Evolutionary conservation across 2,329 filamentous ascomycete species (phyloP).

Genomic region (Ramularia endophylla): DNA sequence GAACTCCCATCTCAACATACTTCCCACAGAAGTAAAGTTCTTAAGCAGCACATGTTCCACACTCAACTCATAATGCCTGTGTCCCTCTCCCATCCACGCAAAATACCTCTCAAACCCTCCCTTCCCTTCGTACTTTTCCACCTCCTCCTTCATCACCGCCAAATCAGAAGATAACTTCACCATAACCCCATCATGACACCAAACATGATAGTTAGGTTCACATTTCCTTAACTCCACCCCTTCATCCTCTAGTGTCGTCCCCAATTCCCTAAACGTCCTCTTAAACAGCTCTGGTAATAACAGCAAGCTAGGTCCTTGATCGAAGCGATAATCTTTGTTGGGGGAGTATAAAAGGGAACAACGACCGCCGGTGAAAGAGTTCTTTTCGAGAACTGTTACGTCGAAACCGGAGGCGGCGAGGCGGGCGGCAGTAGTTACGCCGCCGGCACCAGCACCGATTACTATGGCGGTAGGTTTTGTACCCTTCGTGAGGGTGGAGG

Average conservation of each 20-base stretch:
- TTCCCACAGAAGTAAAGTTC: conserved; percentile 59
- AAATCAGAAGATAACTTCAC: conserved; percentile 64
- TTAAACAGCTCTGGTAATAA: conserved; percentile 65
- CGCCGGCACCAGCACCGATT: conserved; percentile 63
- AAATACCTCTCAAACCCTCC: conserved; percentile 67
- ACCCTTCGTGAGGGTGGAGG: neutral
- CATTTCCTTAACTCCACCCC: conserved; percentile 65
- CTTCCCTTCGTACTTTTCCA: conserved; percentile 67
- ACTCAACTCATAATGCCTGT: conserved; percentile 64
- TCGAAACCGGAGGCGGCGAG: conserved; percentile 63
- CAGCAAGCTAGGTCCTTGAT: conserved; percentile 69
- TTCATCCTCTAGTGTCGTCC: conserved; percentile 58
- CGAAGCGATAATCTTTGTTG: conserved; percentile 60
- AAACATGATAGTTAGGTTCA: conserved; percentile 69
- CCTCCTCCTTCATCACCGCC: conserved; percentile 62
- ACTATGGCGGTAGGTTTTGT: conserved; percentile 44
- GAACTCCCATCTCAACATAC: conserved; percentile 55
- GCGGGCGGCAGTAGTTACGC: conserved; percentile 63
- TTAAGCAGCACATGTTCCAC: conserved; percentile 59
- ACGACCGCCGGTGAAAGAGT: conserved; percentile 63
- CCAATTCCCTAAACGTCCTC: conserved; percentile 63
- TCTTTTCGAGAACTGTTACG: conserved; percentile 76
- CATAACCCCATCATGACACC: conserved; percentile 61
- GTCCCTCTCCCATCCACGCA: conserved; percentile 59
- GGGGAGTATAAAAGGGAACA: conserved; percentile 56